These are phyloP conservation scores for Neofusicoccum sp. DNA, from an alignment of 2,329 filamentous ascomycete species.

Conservation along the genomic window DNA sequence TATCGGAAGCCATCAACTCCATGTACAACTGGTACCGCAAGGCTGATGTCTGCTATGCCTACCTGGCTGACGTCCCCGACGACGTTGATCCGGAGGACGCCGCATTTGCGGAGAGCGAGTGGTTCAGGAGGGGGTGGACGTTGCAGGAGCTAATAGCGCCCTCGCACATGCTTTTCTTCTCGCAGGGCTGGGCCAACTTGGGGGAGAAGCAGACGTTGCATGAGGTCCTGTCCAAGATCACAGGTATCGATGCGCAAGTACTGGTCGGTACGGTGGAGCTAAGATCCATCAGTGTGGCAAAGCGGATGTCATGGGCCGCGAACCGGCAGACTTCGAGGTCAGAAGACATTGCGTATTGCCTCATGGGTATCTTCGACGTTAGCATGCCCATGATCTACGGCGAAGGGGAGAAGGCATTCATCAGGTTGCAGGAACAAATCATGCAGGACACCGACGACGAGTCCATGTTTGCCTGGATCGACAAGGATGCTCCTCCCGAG, in stretches of 20 bases:
- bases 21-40: conserved; percentile 28
- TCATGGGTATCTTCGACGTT: conserved; percentile 20
- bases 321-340: neutral
- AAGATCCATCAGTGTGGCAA: neutral
- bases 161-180: conserved; percentile 8
- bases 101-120: neutral
- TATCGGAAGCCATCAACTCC: conserved; percentile 26
- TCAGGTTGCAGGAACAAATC: conserved; percentile 23
- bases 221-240: neutral
- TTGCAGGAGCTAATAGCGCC: conserved; percentile 22
- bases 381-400: conserved; percentile 22
- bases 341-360: conserved; percentile 20
- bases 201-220: neutral
- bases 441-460: conserved; percentile 17
- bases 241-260: neutral
- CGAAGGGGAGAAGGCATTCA: conserved; percentile 22
- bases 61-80: conserved; percentile 23
- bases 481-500: neutral
- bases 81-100: neutral
- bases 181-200: neutral
- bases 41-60: conserved; percentile 23
- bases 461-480: conserved; percentile 18
- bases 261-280: neutral
- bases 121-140: conserved; percentile 22
- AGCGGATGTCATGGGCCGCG: conserved; percentile 14